phyloP scores from a whole-genome alignment of 495 filamentous ascomycete species.

The Talaromyces proteolyticus region DNA sequence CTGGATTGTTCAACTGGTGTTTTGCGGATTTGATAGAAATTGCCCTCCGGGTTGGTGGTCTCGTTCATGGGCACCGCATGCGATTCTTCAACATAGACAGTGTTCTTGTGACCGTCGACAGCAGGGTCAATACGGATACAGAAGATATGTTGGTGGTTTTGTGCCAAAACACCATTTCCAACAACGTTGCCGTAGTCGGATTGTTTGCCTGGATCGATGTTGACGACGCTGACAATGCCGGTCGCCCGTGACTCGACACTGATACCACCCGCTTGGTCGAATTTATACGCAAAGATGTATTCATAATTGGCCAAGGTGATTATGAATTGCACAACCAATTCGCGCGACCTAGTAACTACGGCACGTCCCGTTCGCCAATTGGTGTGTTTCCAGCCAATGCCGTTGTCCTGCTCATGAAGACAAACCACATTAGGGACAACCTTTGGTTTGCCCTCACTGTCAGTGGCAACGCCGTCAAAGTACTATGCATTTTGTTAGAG shows the following conservation, averaged over 20 bases:
- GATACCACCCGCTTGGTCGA: constrained; percentile 80
- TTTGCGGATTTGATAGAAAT: constrained; percentile 63
- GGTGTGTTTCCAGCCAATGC: constrained; percentile 67
- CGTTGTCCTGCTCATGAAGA: constrained; percentile 65
- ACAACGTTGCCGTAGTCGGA: constrained; percentile 77
- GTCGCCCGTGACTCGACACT: constrained; percentile 81
- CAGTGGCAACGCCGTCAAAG: constrained; percentile 53
- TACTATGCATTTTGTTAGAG: constrained; percentile 24
- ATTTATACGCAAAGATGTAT: constrained; percentile 82
- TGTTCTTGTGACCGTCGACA: constrained; percentile 69
- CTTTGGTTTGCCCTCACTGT: constrained; percentile 46
- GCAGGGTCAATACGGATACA: constrained; percentile 83
- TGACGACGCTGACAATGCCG: constrained; percentile 80
- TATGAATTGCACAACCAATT: constrained; percentile 68
- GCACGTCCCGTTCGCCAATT: constrained; percentile 65
- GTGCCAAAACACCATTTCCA: constrained; percentile 75
- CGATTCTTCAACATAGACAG: constrained; percentile 66
- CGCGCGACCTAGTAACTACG: constrained; percentile 54
- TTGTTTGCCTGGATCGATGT: constrained; percentile 61
- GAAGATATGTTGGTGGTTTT: constrained; percentile 90
- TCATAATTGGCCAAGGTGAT: constrained; percentile 82
- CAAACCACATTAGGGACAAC: constrained; percentile 60
- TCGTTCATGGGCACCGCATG: constrained; percentile 63
- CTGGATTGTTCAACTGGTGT: constrained; percentile 57
- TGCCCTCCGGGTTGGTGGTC: constrained; percentile 76